Base-by-base conservation (phyloP, 2,329 filamentous ascomycete genomes). In the Sordariomycetes sp. region DNA sequence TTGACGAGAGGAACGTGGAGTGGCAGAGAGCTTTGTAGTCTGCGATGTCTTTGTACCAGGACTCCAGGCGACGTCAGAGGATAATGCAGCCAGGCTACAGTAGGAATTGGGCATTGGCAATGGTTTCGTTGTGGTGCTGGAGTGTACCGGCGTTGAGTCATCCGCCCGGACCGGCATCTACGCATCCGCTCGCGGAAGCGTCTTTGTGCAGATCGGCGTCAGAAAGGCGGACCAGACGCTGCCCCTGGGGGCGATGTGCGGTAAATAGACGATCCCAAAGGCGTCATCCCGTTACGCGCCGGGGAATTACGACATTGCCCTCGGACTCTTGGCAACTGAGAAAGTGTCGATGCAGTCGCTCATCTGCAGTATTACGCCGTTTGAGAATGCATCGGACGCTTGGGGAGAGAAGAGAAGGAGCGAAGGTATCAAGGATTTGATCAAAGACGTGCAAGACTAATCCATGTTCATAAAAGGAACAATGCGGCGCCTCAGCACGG, bases 131-230 rank as follows among this genome's bases (percentile, higher is more conserved):
- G 59, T 61, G 5, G 60, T 62, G 1, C 39, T 63, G 1, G 62
- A 64, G 54, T 61, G 60, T 25, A 61, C 61, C 3, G 62, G 62
- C 12, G 60, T 60, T 8, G 60, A 64, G 42, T 39, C 58, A 2
- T 62, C 60, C 22, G 54, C 57, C 6, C 62, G 62, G 36, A 58
- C 57, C 7, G 60, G 58, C 3, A 42, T 64, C 12, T 50, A 22
- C 45, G 45, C 45, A 10, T n/a, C n/a, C 2, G 22, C n/a, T 4
- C 20, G 7, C 20, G 79, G 78, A n/a, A 78, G 78, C 10, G 73
- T 72, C 55, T 69, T 81, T 52, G 69, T 82, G 62, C 70, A 81
- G 13, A 75, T 82, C 32, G 80, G 80, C 45, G 81, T 83, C 77
- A 79, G 80, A 36, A 76, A 72, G 20, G 78, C 79, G 1, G 69